Conservation (phyloP, 2,329 filamentous ascomycete species). For the Beauveria caledonica region DNA sequence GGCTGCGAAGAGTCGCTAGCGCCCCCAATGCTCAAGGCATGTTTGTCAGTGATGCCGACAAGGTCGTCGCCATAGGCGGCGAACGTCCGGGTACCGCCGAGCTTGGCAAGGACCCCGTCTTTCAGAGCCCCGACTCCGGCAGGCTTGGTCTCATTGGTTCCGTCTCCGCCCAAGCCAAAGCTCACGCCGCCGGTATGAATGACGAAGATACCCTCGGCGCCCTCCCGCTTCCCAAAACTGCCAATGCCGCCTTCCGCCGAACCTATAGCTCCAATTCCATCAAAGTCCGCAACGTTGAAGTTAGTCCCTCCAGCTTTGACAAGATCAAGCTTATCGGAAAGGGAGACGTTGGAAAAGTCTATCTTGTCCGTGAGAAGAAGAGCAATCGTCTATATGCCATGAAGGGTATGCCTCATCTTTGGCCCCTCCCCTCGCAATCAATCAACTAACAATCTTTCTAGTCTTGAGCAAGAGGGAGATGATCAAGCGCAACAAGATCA, state of each 20-base stretch:
- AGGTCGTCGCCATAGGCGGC: slow-evolving; percentile 34
- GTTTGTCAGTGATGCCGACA: slow-evolving; percentile 47
- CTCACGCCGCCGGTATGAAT: slow-evolving; percentile 31
- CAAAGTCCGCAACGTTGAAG: slow-evolving; percentile 95
- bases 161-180: slow-evolving; percentile 21
- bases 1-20: slow-evolving; percentile 87
- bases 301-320: slow-evolving; percentile 91
- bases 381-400: slow-evolving; percentile 91
- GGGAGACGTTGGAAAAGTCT: slow-evolving; percentile 97
- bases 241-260: slow-evolving; percentile 70
- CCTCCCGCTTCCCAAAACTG: slow-evolving; percentile 54
- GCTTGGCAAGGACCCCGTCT: slow-evolving; percentile 70
- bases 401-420: slow-evolving; percentile 62
- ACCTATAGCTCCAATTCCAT: slow-evolving; percentile 99
- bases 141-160: slow-evolving; percentile 29
- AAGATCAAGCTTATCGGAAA: slow-evolving; percentile 99
- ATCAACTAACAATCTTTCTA: slow-evolving; percentile 27
- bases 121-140: slow-evolving; percentile 40
- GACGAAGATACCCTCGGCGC: slow-evolving; percentile 47
- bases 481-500: slow-evolving; percentile 99
- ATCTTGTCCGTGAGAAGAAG: slow-evolving; percentile 96
- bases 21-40: slow-evolving; percentile 94
- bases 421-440: background rate
- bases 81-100: slow-evolving; percentile 79
- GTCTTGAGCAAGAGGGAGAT: slow-evolving; percentile 99